These are phyloP conservation scores for Diplotaxis tenuifolia DNA, from an alignment of 345 rosid genomes.

Conservation along the genomic window DNA sequence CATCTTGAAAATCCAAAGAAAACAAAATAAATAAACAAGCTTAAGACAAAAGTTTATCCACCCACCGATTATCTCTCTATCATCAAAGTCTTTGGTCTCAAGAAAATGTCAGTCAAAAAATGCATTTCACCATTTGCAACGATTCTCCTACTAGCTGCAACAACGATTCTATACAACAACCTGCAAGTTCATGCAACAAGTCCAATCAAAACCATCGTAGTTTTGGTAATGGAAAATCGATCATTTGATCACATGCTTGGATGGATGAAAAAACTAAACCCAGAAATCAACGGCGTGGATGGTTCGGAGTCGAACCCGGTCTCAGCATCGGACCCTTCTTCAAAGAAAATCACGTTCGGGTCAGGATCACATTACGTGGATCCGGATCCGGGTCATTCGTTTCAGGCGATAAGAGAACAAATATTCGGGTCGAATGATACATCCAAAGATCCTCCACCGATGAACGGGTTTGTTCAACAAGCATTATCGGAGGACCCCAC, in stretches of 20 bases:
- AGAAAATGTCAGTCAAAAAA: constrained; percentile 15
- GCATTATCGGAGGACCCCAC: constrained; percentile 64
- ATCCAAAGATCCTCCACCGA: constrained; percentile 60
- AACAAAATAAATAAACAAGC: neutral
- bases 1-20: neutral
- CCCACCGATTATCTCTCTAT: neutral
- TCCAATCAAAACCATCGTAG: constrained; percentile 71
- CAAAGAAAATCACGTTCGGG: constrained; percentile 43
- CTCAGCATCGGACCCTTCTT: constrained; percentile 51
- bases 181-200: constrained; percentile 30
- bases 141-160: constrained; percentile 11
- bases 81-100: neutral
- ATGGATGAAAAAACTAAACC: constrained; percentile 92
- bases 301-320: constrained; percentile 61
- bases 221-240: constrained; percentile 88
- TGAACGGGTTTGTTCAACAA: constrained; percentile 89
- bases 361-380: constrained; percentile 69
- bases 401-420: constrained; percentile 87
- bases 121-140: constrained; percentile 5
- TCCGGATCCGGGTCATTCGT: constrained; percentile 96
- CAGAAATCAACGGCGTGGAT: constrained; percentile 78
- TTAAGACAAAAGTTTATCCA: neutral
- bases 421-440: constrained; percentile 74
- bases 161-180: constrained; percentile 16
- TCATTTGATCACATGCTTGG: constrained; percentile 98